phyloP scores from a whole-genome alignment of 352 stramenopile genomes.

The Stramenopiles sp. region DNA sequence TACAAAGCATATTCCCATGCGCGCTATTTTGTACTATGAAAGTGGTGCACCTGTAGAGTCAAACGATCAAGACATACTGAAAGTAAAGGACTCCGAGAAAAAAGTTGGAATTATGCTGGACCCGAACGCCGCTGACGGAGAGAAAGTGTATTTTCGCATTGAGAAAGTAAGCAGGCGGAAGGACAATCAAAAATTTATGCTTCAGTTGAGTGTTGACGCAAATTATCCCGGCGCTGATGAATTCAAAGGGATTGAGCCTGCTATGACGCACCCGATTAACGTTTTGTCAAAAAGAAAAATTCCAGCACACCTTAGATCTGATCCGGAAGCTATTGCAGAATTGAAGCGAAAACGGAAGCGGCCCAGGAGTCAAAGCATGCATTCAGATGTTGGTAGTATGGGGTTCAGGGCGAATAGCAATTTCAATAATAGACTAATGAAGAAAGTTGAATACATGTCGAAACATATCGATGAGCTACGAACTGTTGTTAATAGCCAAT shows the following conservation, averaged over 20 bases:
- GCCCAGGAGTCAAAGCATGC: neutral
- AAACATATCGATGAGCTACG: neutral
- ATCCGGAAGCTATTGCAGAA: neutral
- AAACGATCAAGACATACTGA: neutral
- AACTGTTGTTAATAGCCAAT: neutral
- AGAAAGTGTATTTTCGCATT: neutral
- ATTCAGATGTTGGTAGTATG: too few species aligned
- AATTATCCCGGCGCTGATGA: neutral
- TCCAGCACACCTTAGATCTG: neutral
- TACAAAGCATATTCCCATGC: neutral
- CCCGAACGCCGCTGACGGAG: neutral
- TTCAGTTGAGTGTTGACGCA: neutral
- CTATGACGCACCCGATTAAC: neutral
- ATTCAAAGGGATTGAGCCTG: neutral
- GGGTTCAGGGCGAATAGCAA: neutral
- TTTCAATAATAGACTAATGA: neutral
- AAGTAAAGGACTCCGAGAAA: neutral
- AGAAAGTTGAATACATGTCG: neutral
- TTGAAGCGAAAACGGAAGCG: neutral
- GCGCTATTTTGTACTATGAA: neutral
- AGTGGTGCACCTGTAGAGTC: neutral
- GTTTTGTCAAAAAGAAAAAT: neutral
- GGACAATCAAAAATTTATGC: neutral
- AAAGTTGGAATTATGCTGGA: neutral
- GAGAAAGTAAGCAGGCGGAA: neutral